These are phyloP conservation scores for Puya raimondii DNA, from an alignment of 176 grass and related monocot species.

Conservation along the genomic window DNA sequence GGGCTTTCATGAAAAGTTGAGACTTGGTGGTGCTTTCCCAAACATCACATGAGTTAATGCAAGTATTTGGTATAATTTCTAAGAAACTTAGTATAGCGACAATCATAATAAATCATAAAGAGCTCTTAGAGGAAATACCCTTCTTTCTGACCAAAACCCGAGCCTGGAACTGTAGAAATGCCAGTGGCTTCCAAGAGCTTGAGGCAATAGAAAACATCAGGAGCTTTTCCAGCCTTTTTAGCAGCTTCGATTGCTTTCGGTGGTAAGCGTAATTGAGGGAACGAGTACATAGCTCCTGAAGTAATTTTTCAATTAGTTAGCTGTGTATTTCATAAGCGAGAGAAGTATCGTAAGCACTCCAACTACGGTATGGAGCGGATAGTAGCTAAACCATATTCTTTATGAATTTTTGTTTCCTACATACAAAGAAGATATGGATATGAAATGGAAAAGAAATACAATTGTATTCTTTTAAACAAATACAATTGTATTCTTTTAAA, in stretches of 20 bases:
- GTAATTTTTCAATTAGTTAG: conserved; percentile 7
- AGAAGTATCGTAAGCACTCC: not conserved
- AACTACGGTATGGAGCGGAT: not conserved
- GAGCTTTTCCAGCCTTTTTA: conserved; percentile 59
- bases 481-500: no score
- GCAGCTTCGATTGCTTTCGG: conserved; percentile 78
- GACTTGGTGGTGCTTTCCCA: no score
- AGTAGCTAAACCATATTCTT: no score
- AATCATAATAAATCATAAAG: not conserved
- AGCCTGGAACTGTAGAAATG: conserved; percentile 97
- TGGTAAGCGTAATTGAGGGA: conserved; percentile 87
- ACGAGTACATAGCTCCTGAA: conserved; percentile 98
- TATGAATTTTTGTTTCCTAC: no score
- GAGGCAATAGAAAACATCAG: conserved; percentile 96
- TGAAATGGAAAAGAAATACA: no score
- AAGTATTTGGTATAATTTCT: no score
- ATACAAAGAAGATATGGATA: no score
- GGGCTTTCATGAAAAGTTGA: no score
- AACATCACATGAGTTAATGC: no score
- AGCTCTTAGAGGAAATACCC: conserved; percentile 36
- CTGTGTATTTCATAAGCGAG: not conserved
- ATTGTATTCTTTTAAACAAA: no score
- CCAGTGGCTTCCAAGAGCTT: conserved; percentile 93
- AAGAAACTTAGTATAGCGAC: not conserved
- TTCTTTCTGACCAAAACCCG: conserved; percentile 97